These are phyloP conservation scores for Clarireedia homoeocarpa DNA, from an alignment of 2,329 filamentous ascomycete species.

Conservation along the genomic window DNA sequence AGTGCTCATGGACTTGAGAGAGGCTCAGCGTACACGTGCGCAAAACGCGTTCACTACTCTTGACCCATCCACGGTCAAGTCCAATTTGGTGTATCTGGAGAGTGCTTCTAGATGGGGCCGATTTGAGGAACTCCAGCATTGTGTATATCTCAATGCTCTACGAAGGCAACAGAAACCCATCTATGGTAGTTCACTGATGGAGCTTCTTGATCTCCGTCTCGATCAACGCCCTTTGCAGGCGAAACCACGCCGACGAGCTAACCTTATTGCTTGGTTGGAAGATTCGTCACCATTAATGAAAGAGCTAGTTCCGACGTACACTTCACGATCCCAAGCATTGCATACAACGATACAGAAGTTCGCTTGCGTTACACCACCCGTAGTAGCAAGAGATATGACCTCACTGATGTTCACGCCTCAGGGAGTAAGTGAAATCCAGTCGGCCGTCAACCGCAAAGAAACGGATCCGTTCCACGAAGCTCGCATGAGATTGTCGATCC, in stretches of 20 bases:
- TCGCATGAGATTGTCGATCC: slow-evolving; percentile 85
- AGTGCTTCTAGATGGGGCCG: slow-evolving; percentile 60
- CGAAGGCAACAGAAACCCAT: slow-evolving; percentile 74
- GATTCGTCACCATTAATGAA: slow-evolving; percentile 57
- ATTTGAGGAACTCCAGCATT: slow-evolving; percentile 73
- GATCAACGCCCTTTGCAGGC: slow-evolving; percentile 51
- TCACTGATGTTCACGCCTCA: slow-evolving; percentile 56
- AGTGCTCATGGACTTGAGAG: slow-evolving; percentile 61
- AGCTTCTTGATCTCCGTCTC: slow-evolving; percentile 59
- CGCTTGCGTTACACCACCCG: slow-evolving; percentile 84
- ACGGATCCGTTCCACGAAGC: slow-evolving; percentile 89
- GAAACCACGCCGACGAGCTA: slow-evolving; percentile 51
- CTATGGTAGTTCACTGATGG: slow-evolving; percentile 73
- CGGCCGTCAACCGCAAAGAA: slow-evolving; percentile 47
- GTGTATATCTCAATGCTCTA: slow-evolving; percentile 71
- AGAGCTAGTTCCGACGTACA: slow-evolving; percentile 65
- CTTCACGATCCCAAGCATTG: slow-evolving; percentile 63
- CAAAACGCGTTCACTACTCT: slow-evolving; percentile 47
- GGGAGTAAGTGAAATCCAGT: slow-evolving; percentile 49
- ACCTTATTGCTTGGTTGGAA: slow-evolving; percentile 67
- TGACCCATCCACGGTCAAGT: slow-evolving; percentile 59
- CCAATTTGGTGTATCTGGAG: slow-evolving; percentile 65
- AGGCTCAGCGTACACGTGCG: slow-evolving; percentile 57
- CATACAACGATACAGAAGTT: slow-evolving; percentile 78
- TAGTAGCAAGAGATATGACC: slow-evolving; percentile 71